Conservation (phyloP, 2,329 filamentous ascomycete genomes). For the Xylaria sp. region DNA sequence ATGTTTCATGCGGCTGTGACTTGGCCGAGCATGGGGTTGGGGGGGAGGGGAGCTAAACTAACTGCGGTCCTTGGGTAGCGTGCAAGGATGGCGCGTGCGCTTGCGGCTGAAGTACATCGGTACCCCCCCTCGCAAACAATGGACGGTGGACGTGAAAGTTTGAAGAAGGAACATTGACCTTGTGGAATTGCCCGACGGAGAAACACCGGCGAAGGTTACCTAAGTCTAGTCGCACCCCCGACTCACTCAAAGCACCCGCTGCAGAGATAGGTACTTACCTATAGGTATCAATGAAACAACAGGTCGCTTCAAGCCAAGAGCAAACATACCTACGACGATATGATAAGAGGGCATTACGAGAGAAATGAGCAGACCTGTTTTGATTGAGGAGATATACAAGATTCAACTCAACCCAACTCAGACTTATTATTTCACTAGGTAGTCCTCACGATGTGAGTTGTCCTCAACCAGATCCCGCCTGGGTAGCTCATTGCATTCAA, state of each 20-base stretch:
- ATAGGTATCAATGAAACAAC: not conserved
- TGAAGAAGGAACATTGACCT: too few species aligned
- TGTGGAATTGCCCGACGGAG: not conserved
- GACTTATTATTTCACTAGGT: not conserved
- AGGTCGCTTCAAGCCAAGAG: not conserved
- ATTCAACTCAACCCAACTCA: not conserved
- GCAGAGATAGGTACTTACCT: not conserved
- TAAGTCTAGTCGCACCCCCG: not conserved
- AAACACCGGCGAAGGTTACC: not conserved
- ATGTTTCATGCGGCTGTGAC: not conserved
- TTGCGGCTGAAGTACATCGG: not conserved
- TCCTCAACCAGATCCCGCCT: not conserved
- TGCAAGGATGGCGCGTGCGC: not conserved
- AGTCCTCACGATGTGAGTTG: constrained; percentile 1
- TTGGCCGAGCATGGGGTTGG: not conserved
- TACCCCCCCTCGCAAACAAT: not conserved
- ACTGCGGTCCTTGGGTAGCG: not conserved
- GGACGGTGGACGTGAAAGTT: too few species aligned
- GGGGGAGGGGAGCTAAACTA: too few species aligned
- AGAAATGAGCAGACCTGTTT: not conserved
- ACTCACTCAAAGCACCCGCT: not conserved
- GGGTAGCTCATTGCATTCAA: not conserved
- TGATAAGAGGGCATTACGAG: not conserved
- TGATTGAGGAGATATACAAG: not conserved
- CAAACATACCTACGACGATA: not conserved